Base-by-base conservation (phyloP, 2,329 filamentous ascomycete species). In the Ophiostoma ips region DNA sequence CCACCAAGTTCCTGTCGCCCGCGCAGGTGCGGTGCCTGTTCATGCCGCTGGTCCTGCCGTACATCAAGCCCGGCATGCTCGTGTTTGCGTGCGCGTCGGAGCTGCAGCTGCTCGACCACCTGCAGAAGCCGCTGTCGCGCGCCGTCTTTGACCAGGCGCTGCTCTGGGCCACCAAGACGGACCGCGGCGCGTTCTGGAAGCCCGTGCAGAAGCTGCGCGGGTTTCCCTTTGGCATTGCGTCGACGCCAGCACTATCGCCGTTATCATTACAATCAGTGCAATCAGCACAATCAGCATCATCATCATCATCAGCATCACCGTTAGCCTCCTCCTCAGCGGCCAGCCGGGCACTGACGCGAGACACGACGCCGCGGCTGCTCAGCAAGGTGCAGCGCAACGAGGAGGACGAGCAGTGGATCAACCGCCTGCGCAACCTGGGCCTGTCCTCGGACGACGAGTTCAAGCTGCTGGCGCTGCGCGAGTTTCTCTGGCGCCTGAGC, bases 391-490 rank as follows among this genome's bases (percentile, higher is more conserved):
- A 76, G 1, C 89, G 81, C 60, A 95, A 89, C 57, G 88, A 94
- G 9, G 90, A 96, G 63, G 92, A 98, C 61, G 88, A 95, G 55
- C 79, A 88, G 57, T 96, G 92, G 89, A 70, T 98, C n/a, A 72
- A 77, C 13, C 84, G 87, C 55, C 68, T 98, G 45, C 79, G 85
- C 47, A 94, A 87, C 55, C 78, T 94, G 38, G 92, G 92, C 0
- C 79, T 98, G 70, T 70, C 73, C 1, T 61, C 72, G 1, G 89
- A 95, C 41, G 90, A 98, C 57, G 92, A 98, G 57, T 78, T 84
- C 61, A 96, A 98, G 63, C 68, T 98, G 2, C 69, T 96, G 34
- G 84, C 82, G 5, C 71, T 98, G 11, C 75, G 86, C 51, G 89
- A 95, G 61, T 96, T 94, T 59, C 86, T 98, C 37, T 95, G 87